Conservation (phyloP, 139 green algal genomes). For the Raphidocelis subcapitata region DNA sequence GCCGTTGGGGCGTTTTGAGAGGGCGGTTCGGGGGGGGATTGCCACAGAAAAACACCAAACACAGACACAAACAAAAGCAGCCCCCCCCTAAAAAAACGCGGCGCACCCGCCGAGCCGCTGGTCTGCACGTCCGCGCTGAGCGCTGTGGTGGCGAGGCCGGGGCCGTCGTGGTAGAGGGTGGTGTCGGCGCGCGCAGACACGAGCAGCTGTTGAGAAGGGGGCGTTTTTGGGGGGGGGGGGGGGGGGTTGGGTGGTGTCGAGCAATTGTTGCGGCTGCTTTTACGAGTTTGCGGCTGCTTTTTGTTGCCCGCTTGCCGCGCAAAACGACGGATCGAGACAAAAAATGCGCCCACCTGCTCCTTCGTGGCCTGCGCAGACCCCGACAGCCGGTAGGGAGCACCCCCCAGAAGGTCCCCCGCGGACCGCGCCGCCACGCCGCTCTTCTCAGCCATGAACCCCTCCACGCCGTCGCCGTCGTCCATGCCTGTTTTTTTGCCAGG, state of each 20-base stretch:
- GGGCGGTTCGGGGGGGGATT: too few relatives aligned
- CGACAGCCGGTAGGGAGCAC: conserved; percentile 7
- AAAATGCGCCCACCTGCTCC: conserved; percentile 26
- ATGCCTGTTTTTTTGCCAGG: too few relatives aligned
- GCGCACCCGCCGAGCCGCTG: conserved; percentile 3
- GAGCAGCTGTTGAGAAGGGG: not conserved
- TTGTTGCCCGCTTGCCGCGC: too few relatives aligned
- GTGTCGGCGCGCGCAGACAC: conserved; percentile 30
- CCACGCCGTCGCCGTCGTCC: conserved; percentile 20
- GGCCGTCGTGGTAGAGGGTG: conserved; percentile 50
- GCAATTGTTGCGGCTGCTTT: too few relatives aligned
- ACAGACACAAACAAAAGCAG: too few relatives aligned
- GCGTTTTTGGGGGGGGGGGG: too few relatives aligned
- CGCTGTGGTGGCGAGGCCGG: conserved; percentile 41
- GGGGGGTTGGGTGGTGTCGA: too few relatives aligned
- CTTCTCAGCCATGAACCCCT: conserved; percentile 24
- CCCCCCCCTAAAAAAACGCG: not conserved
- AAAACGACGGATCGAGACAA: too few relatives aligned
- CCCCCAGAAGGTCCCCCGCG: not conserved
- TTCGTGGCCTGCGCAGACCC: conserved; percentile 9
- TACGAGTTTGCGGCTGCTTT: too few relatives aligned
- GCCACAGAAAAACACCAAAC: not conserved
- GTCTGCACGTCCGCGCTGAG: conserved; percentile 48
- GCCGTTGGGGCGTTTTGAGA: too few relatives aligned
- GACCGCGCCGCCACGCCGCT: not conserved